These are phyloP conservation scores for Penicillium lividum DNA, from an alignment of 495 filamentous ascomycete genomes.

Conservation along the genomic window DNA sequence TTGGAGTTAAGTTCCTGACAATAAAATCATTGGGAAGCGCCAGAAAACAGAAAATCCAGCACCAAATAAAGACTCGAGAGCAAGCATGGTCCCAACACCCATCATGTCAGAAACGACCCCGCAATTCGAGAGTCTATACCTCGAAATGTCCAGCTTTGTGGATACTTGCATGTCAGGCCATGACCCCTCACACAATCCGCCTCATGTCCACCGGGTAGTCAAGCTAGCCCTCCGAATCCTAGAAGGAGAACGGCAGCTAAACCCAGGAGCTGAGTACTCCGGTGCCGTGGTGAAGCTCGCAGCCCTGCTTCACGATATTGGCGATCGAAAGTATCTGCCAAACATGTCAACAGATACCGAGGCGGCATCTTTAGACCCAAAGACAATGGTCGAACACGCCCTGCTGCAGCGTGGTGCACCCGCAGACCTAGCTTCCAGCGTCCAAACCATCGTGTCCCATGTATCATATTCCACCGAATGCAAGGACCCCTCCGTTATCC, in stretches of 20 bases:
- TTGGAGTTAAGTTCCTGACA: neutral
- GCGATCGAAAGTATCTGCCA: slow-evolving; percentile 76
- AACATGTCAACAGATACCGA: slow-evolving; percentile 7
- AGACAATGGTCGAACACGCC: slow-evolving; percentile 56
- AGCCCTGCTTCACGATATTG: slow-evolving; percentile 84
- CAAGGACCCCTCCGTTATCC: slow-evolving; percentile 55
- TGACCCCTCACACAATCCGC: slow-evolving; percentile 84
- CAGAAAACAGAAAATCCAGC: neutral
- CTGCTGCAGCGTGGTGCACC: slow-evolving; percentile 59
- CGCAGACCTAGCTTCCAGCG: slow-evolving; percentile 54
- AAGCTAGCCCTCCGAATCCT: slow-evolving; percentile 65
- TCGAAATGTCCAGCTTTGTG: slow-evolving; percentile 57
- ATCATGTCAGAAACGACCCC: slow-evolving; percentile 17
- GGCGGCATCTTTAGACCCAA: slow-evolving; percentile 33
- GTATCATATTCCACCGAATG: slow-evolving; percentile 79
- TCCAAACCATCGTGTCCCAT: slow-evolving; percentile 69
- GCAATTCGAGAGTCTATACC: slow-evolving; percentile 41
- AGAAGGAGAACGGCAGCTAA: slow-evolving; percentile 36
- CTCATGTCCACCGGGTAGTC: slow-evolving; percentile 79
- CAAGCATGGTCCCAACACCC: neutral
- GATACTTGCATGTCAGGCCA: slow-evolving; percentile 73
- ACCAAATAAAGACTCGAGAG: neutral
- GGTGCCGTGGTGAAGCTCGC: slow-evolving; percentile 63
- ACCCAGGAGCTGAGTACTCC: slow-evolving; percentile 44
- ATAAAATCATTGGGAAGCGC: neutral